A percentile compares a stretch with the other conserved stretches of the same genome.
phyloP scores from a whole-genome alignment of 2,329 filamentous ascomycete species.

The Aspergillaceae sp. region DNA sequence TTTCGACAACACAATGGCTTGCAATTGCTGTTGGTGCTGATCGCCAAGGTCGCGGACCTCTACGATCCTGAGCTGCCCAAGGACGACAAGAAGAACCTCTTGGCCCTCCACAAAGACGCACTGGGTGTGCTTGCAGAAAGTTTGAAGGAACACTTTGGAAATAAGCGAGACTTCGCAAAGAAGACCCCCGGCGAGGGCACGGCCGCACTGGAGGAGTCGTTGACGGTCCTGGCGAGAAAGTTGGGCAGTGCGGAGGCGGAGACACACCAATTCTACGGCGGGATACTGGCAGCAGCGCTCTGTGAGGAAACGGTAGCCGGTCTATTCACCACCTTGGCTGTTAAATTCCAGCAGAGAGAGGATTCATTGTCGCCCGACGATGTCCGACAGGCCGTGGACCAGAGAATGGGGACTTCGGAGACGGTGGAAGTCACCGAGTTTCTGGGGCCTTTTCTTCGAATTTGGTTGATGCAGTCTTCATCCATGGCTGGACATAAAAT shows the following conservation, averaged over 20 bases:
- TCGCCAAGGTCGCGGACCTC: conserved; percentile 64
- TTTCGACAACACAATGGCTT: conserved; percentile 78
- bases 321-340: conserved; percentile 48
- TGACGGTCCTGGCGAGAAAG: conserved; percentile 57
- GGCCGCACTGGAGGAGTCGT: conserved; percentile 63
- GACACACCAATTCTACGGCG: conserved; percentile 72
- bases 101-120: conserved; percentile 53
- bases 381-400: conserved; percentile 24
- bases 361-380: conserved; percentile 11
- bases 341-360: conserved; percentile 15
- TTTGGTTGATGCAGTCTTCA: conserved; percentile 54
- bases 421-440: conserved; percentile 36
- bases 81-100: conserved; percentile 56
- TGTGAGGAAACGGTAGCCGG: conserved; percentile 66
- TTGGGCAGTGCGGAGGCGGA: conserved; percentile 40
- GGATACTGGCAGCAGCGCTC: conserved; percentile 69
- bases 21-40: conserved; percentile 58
- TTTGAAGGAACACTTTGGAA: conserved; percentile 72
- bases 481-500: conserved; percentile 35
- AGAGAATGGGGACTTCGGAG: conserved; percentile 32
- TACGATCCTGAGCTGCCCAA: conserved; percentile 57
- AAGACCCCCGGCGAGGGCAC: conserved; percentile 70
- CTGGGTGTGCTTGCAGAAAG: conserved; percentile 61
- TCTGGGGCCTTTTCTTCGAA: conserved; percentile 28
- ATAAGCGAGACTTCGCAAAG: conserved; percentile 75